Conservation (phyloP, 1,139 yeast species). For the Kurtzmaniella natalensis region DNA sequence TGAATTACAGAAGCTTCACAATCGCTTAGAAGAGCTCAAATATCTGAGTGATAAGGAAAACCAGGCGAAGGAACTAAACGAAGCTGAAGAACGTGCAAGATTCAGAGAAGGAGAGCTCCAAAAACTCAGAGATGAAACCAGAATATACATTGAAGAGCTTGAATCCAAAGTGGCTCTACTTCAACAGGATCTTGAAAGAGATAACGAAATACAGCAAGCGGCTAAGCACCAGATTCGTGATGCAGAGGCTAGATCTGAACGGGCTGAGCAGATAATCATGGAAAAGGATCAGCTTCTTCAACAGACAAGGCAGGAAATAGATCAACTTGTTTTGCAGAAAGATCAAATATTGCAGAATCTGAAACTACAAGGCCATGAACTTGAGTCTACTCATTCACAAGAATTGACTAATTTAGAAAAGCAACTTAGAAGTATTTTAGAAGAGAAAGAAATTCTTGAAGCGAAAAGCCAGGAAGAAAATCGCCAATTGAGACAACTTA, state of each 20-base stretch:
- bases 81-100: constrained; percentile 11
- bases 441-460: background rate
- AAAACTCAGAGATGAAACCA: constrained; percentile 6
- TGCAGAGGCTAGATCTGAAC: constrained; percentile 8
- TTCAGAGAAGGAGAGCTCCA: constrained; percentile 7
- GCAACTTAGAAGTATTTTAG: background rate
- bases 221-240: constrained; percentile 2
- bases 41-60: constrained; percentile 17
- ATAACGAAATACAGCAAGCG: constrained; percentile 7
- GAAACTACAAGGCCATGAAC: too few species aligned
- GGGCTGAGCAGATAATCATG: constrained; percentile 8
- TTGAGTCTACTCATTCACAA: too few species aligned
- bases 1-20: constrained; percentile 13
- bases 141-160: constrained; percentile 7
- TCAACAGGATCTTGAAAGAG: background rate
- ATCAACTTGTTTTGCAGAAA: background rate
- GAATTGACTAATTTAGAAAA: constrained; percentile 10
- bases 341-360: too few species aligned
- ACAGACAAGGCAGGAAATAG: background rate
- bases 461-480: background rate
- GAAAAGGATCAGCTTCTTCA: background rate
- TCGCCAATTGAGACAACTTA: background rate
- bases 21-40: constrained; percentile 9
- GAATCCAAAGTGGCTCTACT: constrained; percentile 8
- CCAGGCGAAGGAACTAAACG: background rate